Percentiles rank a stretch among this genome's conserved stretches.
These are phyloP conservation scores for Neurospora sp. DNA, from an alignment of 2,329 filamentous ascomycete species.

Conservation along the genomic window DNA sequence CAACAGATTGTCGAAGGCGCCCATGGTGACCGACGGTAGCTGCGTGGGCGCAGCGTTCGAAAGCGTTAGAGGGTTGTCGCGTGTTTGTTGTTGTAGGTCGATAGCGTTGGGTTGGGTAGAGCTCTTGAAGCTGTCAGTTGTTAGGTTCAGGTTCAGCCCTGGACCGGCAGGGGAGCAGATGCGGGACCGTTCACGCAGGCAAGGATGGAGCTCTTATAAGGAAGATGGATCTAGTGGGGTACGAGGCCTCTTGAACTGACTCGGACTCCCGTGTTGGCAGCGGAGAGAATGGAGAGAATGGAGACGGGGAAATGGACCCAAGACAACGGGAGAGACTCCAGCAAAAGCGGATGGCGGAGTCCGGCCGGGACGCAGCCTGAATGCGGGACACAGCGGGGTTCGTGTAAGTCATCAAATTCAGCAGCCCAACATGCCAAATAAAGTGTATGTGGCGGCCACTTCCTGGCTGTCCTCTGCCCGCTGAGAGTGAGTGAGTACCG, in stretches of 20 bases:
- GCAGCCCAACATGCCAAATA: not conserved
- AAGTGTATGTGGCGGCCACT: not conserved
- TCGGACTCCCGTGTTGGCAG: not conserved
- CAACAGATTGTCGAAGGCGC: conserved; percentile 43
- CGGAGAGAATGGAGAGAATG: not conserved
- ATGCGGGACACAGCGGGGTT: not conserved
- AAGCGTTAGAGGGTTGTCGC: not conserved
- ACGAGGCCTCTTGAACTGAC: not conserved
- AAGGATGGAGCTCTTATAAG: not conserved
- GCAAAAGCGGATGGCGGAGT: not conserved
- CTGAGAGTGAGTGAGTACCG: not conserved
- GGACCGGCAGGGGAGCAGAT: not conserved
- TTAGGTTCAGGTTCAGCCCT: not conserved
- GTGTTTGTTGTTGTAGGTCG: not conserved
- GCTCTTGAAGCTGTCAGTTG: not conserved
- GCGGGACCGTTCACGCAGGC: not conserved
- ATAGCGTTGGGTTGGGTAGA: not conserved
- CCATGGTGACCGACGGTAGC: conserved; percentile 11
- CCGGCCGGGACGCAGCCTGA: not conserved
- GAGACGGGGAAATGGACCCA: not conserved
- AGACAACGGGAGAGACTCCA: not conserved
- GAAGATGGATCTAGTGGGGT: not conserved
- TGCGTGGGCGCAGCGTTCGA: not conserved
- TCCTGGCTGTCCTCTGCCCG: not conserved
- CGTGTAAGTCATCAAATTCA: not conserved